These are phyloP conservation scores for Salix arbutifolia DNA, from an alignment of 345 rosid species.

Conservation along the genomic window DNA sequence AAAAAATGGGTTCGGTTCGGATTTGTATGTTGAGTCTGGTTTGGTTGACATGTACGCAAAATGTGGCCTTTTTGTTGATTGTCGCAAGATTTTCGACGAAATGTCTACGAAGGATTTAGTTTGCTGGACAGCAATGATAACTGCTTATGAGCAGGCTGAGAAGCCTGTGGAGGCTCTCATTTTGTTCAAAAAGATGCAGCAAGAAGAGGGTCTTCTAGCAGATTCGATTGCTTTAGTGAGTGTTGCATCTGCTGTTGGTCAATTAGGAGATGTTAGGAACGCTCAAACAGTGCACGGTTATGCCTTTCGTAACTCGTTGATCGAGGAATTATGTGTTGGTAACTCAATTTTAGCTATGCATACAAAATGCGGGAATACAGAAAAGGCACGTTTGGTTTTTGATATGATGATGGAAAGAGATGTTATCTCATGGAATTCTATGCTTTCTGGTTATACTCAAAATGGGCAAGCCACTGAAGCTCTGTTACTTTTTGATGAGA, in stretches of 20 bases:
- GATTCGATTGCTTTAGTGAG: constrained; percentile 41
- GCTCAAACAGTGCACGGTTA: constrained; percentile 30
- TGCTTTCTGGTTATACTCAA: constrained; percentile 53
- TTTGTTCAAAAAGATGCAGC: constrained; percentile 19
- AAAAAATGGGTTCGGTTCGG: constrained; percentile 32
- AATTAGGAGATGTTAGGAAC: constrained; percentile 33
- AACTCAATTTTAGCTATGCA: constrained; percentile 49
- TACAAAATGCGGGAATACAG: constrained; percentile 41
- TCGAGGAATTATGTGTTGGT: constrained; percentile 33
- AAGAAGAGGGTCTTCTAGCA: constrained; percentile 24
- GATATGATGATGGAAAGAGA: constrained; percentile 42
- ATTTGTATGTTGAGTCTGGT: constrained; percentile 36
- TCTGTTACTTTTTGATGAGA: constrained; percentile 40
- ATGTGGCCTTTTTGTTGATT: constrained; percentile 28
- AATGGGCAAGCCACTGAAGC: constrained; percentile 54
- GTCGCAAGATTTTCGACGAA: constrained; percentile 38
- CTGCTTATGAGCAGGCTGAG: constrained; percentile 31
- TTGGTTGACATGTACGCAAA: constrained; percentile 39
- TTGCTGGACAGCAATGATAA: constrained; percentile 48
- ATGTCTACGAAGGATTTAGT: constrained; percentile 42
- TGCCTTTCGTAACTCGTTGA: constrained; percentile 24
- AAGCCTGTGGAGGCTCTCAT: constrained; percentile 18
- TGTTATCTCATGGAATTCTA: constrained; percentile 50
- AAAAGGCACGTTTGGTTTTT: constrained; percentile 40
- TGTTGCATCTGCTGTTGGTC: constrained; percentile 52